phyloP scores from a whole-genome alignment of 176 grass and related monocot genomes.

The Triticum turgidum region DNA sequence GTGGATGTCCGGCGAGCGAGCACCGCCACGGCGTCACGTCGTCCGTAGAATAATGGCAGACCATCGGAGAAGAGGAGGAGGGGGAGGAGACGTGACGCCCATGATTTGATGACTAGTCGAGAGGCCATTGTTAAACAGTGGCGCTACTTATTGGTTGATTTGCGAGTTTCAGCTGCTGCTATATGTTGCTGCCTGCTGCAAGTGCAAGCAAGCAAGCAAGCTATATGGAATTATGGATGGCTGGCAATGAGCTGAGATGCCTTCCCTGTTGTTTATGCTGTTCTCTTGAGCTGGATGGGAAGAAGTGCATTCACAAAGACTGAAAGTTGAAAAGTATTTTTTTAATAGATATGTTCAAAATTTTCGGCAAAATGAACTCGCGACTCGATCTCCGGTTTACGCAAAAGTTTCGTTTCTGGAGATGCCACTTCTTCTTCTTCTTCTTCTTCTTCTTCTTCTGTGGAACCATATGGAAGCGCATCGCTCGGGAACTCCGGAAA shows the following conservation, averaged over 20 bases:
- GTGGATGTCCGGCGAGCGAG: constrained; percentile 14
- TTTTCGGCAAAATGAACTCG: too few relatives aligned
- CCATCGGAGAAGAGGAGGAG: background rate
- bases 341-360: too few relatives aligned
- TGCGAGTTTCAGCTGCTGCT: constrained; percentile 12
- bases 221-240: background rate
- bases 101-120: constrained; percentile 43
- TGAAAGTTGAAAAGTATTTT: background rate
- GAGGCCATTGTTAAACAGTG: constrained; percentile 11
- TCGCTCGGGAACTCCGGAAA: constrained; percentile 22
- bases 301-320: background rate
- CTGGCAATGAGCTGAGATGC: constrained; percentile 24
- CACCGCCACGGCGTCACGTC: constrained; percentile 62
- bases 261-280: constrained; percentile 21
- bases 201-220: background rate
- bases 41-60: constrained; percentile 47
- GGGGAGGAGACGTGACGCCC: constrained; percentile 39
- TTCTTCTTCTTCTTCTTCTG: too few relatives aligned
- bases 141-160: background rate
- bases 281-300: constrained; percentile 11
- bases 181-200: background rate
- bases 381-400: too few relatives aligned
- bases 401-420: too few relatives aligned
- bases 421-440: too few relatives aligned
- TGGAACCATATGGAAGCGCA: background rate